phyloP scores from a whole-genome alignment of 2,329 filamentous ascomycete species.

The Lanzia echinophila region DNA sequence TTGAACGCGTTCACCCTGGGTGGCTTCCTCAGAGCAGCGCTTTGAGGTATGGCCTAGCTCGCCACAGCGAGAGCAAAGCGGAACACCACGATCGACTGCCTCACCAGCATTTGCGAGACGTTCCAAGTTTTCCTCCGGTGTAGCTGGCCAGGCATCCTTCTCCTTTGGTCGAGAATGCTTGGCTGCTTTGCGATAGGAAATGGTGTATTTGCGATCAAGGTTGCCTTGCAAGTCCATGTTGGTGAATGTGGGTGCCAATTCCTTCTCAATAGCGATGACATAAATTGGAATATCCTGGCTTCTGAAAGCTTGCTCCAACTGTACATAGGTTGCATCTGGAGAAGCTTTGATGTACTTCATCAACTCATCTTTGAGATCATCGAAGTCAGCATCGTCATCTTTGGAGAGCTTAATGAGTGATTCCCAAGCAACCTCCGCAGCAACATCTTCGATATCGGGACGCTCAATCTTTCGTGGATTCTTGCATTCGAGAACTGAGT shows the following conservation, averaged over 20 bases:
- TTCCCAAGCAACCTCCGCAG: slow-evolving; percentile 51
- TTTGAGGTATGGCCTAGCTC: slow-evolving; percentile 51
- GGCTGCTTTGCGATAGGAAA: slow-evolving; percentile 55
- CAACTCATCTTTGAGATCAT: slow-evolving; percentile 54
- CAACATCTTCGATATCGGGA: slow-evolving; percentile 40
- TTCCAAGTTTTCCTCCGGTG: slow-evolving; percentile 51
- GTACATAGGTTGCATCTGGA: slow-evolving; percentile 50
- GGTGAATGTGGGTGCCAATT: slow-evolving; percentile 50
- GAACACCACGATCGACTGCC: slow-evolving; percentile 50
- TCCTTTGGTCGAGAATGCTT: slow-evolving; percentile 54
- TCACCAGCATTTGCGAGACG: slow-evolving; percentile 63
- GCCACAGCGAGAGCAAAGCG: slow-evolving; percentile 42
- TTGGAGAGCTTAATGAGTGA: slow-evolving; percentile 45
- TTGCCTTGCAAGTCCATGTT: slow-evolving; percentile 69
- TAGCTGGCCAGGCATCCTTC: slow-evolving; percentile 52
- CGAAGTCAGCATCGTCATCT: slow-evolving; percentile 45
- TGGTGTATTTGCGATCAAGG: slow-evolving; percentile 55
- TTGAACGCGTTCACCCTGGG: slow-evolving; percentile 39
- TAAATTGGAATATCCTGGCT: slow-evolving; percentile 46
- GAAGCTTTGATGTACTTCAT: slow-evolving; percentile 55
- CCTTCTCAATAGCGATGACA: slow-evolving; percentile 56
- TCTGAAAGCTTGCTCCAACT: slow-evolving; percentile 57
- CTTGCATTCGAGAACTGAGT: slow-evolving; percentile 49
- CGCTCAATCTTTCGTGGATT: slow-evolving; percentile 53
- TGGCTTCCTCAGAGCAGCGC: slow-evolving; percentile 51